A percentile compares a stretch with the other conserved stretches of the same genome.
Evolutionary conservation across 139 green algal species (phyloP).

Genomic region (Chlorella sp.): DNA sequence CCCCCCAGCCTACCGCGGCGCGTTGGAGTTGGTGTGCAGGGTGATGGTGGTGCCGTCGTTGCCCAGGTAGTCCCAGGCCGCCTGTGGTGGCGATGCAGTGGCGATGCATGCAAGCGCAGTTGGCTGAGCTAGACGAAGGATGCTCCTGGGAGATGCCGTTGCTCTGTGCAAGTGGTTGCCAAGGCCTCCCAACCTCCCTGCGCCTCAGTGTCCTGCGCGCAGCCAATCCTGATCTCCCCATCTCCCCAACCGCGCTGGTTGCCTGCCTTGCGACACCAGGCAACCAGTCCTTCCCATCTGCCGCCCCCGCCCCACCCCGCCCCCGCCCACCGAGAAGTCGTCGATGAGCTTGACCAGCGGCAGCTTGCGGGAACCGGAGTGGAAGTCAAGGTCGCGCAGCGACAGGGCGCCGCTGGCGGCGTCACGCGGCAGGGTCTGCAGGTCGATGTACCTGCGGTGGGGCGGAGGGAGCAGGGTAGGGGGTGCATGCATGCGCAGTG

Average conservation of each 20-base stretch:
- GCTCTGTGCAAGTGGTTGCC: too few relatives aligned
- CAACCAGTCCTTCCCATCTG: too few relatives aligned
- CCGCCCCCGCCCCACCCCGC: too few relatives aligned
- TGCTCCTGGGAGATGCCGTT: too few relatives aligned
- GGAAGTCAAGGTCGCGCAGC: slow-evolving; percentile 65
- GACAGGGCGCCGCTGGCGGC: slow-evolving; percentile 47
- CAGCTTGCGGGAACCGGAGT: slow-evolving; percentile 35
- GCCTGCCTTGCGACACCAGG: too few relatives aligned
- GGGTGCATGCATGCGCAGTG: too few relatives aligned
- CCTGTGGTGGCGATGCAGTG: slow-evolving; percentile 37
- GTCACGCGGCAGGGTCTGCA: slow-evolving; percentile 49
- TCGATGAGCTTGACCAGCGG: slow-evolving; percentile 81
- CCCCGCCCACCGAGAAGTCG: slow-evolving; percentile 64
- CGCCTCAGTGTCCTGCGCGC: too few relatives aligned
- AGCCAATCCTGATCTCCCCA: too few relatives aligned
- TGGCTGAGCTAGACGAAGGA: too few relatives aligned
- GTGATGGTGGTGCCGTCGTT: slow-evolving; percentile 71
- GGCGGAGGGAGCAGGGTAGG: background rate
- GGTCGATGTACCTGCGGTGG: slow-evolving; percentile 56
- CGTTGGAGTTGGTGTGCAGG: slow-evolving; percentile 86
- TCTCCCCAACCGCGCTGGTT: too few relatives aligned
- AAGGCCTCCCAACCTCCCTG: too few relatives aligned
- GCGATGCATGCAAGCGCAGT: background rate
- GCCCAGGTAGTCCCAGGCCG: slow-evolving; percentile 75
- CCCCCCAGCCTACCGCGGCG: slow-evolving; percentile 82